A percentile compares a stretch with the other conserved stretches of the same genome.
Conservation (phyloP, 805 yeast genomes). For the Teunomyces funiuensis region DNA sequence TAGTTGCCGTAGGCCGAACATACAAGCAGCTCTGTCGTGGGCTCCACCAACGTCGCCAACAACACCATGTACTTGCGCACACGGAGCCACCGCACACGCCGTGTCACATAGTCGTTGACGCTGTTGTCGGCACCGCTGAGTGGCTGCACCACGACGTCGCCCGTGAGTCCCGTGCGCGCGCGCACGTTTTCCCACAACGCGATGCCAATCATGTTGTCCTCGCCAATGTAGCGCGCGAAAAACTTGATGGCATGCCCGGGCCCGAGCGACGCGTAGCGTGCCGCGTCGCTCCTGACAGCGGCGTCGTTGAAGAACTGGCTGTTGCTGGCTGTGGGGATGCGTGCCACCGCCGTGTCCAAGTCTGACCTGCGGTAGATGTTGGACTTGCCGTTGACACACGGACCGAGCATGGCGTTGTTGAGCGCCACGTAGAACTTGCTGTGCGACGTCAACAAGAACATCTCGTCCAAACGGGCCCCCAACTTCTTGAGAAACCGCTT, state of each 20-base stretch:
- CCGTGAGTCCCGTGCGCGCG: constrained; percentile 74
- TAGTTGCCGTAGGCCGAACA: constrained; percentile 67
- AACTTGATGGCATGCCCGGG: constrained; percentile 57
- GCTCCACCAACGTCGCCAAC: constrained; percentile 81
- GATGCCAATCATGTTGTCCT: constrained; percentile 89
- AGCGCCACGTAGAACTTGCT: constrained; percentile 80
- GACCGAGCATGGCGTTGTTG: constrained; percentile 72
- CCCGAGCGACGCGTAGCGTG: constrained; percentile 25
- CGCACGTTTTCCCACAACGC: constrained; percentile 69
- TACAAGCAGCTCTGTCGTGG: constrained; percentile 76
- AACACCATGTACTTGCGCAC: constrained; percentile 86
- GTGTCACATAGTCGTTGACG: constrained; percentile 54
- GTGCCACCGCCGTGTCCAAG: constrained; percentile 56
- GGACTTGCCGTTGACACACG: constrained; percentile 90
- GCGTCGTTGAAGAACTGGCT: constrained; percentile 30
- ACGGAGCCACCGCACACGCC: constrained; percentile 83
- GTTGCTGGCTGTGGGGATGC: constrained; percentile 23
- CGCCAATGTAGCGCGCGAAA: constrained; percentile 83
- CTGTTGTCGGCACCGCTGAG: constrained; percentile 39
- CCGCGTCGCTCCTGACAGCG: constrained; percentile 31
- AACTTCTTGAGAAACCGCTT: constrained; percentile 23
- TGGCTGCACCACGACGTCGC: constrained; percentile 81
- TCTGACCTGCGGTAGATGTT: constrained; percentile 71
- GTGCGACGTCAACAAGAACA: constrained; percentile 82
- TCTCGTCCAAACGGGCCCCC: constrained; percentile 78